A percentile compares a stretch with the other conserved stretches of the same genome.
phyloP scores from a whole-genome alignment of 768 basidiomycete species.

The Saitozyma podzolica region DNA sequence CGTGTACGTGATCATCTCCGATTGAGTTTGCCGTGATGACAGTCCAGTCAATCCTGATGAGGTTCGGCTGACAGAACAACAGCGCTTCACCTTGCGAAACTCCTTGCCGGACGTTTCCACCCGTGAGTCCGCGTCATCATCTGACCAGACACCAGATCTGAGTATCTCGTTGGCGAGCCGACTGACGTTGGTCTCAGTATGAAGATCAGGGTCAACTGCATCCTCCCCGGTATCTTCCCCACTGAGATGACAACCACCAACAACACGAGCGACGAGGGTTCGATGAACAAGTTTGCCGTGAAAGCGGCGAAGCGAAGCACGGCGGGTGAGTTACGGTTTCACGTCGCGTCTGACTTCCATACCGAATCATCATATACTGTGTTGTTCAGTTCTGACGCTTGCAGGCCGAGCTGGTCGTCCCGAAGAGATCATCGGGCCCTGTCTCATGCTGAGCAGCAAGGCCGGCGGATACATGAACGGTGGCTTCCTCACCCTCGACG shows the following conservation, averaged over 20 bases:
- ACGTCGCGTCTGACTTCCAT: too few species aligned
- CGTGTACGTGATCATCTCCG: too few species aligned
- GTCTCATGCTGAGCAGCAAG: conserved; percentile 33
- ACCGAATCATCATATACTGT: too few species aligned
- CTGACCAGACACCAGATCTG: too few species aligned
- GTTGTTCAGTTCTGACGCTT: neutral
- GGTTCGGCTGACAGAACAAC: too few species aligned
- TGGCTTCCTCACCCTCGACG: conserved; percentile 36
- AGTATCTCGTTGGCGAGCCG: too few species aligned
- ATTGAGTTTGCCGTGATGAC: too few species aligned
- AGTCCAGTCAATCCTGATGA: too few species aligned
- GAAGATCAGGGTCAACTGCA: conserved; percentile 50
- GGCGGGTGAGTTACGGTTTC: too few species aligned
- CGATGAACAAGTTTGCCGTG: conserved; percentile 12
- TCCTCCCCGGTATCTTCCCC: conserved; percentile 50
- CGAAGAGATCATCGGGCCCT: conserved; percentile 49
- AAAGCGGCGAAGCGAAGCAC: conserved; percentile 5
- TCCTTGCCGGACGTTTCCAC: conserved; percentile 37
- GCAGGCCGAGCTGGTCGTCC: conserved; percentile 42
- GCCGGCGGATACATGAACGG: conserved; percentile 46
- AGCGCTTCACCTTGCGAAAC: conserved; percentile 27
- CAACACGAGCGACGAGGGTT: conserved; percentile 14
- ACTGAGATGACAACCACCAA: conserved; percentile 42
- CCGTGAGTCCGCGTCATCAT: conserved; percentile 27
- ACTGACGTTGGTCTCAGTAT: conserved; percentile 20